A percentile compares a stretch with the other conserved stretches of the same genome.
Conservation (phyloP, 2,329 filamentous ascomycete genomes). For the Pleomassaria siparia region DNA sequence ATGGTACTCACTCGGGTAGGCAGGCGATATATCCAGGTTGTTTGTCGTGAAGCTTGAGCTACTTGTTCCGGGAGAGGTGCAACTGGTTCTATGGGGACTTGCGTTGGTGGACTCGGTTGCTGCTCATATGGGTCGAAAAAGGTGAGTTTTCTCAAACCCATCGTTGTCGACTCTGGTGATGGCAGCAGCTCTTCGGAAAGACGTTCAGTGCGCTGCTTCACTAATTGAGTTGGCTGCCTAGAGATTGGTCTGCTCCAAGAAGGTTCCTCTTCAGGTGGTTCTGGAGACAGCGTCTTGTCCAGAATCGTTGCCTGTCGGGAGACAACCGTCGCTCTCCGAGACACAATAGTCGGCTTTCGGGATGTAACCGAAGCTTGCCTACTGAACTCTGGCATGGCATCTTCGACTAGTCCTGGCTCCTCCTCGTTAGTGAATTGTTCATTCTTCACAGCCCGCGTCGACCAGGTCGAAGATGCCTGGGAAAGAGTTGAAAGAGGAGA, state of each 20-base stretch:
- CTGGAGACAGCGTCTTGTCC: not conserved
- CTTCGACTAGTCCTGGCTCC: not conserved
- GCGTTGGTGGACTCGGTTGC: not conserved
- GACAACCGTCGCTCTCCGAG: not conserved
- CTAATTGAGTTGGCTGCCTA: not conserved
- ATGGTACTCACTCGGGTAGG: not conserved
- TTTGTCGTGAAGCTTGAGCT: not conserved
- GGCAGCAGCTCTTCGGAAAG: too few species aligned
- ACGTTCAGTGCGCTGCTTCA: not conserved
- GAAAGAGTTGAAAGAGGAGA: not conserved
- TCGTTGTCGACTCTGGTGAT: not conserved
- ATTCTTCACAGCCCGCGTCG: constrained; percentile 4
- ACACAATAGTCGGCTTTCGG: constrained; percentile 2
- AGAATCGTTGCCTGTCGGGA: not conserved
- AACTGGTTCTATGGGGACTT: not conserved
- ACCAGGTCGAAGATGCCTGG: not conserved
- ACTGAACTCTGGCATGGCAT: not conserved
- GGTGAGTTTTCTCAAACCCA: not conserved
- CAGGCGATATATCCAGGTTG: not conserved
- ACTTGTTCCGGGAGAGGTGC: not conserved
- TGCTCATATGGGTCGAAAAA: not conserved
- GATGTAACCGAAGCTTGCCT: not conserved
- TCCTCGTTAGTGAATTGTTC: not conserved
- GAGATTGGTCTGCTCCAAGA: not conserved
- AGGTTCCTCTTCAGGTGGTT: not conserved